Evolutionary conservation across 2,329 filamentous ascomycete genomes (phyloP), one percentile per base, ranked within the genome.

Genomic region (Epichloe sp.): DNA sequence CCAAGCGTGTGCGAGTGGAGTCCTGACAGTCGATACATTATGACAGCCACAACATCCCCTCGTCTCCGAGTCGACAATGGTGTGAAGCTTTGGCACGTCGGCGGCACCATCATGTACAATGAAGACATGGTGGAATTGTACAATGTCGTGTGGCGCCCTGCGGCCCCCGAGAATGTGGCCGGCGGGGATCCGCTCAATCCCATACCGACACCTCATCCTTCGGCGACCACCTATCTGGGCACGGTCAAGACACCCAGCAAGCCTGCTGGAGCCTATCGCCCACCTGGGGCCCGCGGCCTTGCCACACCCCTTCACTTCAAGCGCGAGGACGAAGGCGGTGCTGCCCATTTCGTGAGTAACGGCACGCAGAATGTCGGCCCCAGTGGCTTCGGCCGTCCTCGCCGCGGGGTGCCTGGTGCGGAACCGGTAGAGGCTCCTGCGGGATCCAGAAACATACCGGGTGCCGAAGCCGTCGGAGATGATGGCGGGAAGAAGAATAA

Each of bases 1-100:
- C 87, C 93, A 48, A 96, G 89, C 64, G 85, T 96, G 55, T 98
- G 93, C 73, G 84, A 93, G 65, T 98, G 93, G 93, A 95, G 89
- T 62, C 89, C 93, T 5, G 93, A 98, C 67, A 94, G 91, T 61
- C 87, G 85, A 63, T 93, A 90, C 67, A 90, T 98, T 65, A 78
- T 98, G 74, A 97, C 93, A 42, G 93, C 93, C n/a, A 98, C 91
- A 19, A 97, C 91, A 14, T 96, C 89, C 58, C 93, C 93, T 5
- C 85, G 93, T 56, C 80, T 98, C 53, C 86, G 93, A 59, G 93
- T 98, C 43, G 93, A 98, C 72, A 98, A 98, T 62, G 93, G 91
- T 54, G 79, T 98, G 59, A 90, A 90, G 65, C 79, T 98, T 60
- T 98, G 90, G 87, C 91, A 98, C 67, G 85, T 95, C 36, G 80